Base-by-base conservation (phyloP, 345 rosid genomes). In the Draba incana region DNA sequence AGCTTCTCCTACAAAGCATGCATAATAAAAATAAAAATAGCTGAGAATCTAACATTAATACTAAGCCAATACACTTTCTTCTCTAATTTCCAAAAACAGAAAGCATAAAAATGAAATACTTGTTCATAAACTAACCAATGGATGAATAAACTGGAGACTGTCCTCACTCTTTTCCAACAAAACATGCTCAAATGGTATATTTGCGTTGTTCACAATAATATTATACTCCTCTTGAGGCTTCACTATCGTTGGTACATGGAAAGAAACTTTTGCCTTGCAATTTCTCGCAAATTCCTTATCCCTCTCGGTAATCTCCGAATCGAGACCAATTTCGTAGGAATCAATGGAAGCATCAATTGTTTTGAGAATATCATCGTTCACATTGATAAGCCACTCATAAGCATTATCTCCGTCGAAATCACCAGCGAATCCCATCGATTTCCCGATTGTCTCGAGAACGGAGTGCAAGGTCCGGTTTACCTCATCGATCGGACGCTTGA, bases 111-210 rank as follows among this genome's bases (percentile, higher is more conserved):
- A 20, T 20, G 20, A 20, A 20, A 20, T 20, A 20, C 20, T 20
- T 20, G 20, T 20, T 20, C 20, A 3, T 11, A 50, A 41, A 81
- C 91, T 66, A 75, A 90, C 97, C 88, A 90, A 75, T 11, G 97
- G 97, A 80, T 93, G 98, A 85, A 88, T 64, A 59, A 79, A 78
- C 7, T 69, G 75, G 64, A 58, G 70, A 39, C 77, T 84, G n/a
- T 90, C 92, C n/a, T 84, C 94, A 61, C 79, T 83, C 78, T 42
- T 85, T 74, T 83, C 78, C 84, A 93, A 54, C 95, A 88, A 88
- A 67, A 88, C 84, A 78, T 93, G 98, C 31, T 85, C 82, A 69
- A 93, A 90, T 0, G 88, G 88, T 67, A 63, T 71, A 79, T 87
- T 90, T 2, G 78, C 57, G 64, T 93, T 93, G 73, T 93, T 79